Conservation (phyloP, 2,329 filamentous ascomycete species). For the Mariannaea sp. region DNA sequence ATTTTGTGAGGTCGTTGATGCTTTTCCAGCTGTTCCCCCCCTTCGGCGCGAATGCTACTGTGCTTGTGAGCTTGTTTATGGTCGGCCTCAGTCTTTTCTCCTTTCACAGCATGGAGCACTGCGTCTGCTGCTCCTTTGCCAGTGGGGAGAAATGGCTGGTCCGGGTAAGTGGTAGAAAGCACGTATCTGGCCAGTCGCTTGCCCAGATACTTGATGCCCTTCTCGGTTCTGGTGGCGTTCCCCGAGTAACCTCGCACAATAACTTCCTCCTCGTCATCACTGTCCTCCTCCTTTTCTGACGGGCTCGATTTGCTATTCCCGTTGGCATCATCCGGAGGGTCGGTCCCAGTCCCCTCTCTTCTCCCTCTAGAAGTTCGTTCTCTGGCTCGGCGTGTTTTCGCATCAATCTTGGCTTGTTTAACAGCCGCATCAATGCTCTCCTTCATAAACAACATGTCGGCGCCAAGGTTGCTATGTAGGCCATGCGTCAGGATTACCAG, state of each 20-base stretch:
- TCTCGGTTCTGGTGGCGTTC: slow-evolving; percentile 89
- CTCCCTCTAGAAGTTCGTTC: slow-evolving; percentile 46
- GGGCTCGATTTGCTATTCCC: slow-evolving; percentile 18
- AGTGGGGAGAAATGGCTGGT: slow-evolving; percentile 82
- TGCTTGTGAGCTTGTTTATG: slow-evolving; percentile 61
- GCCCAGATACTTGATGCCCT: slow-evolving; percentile 94
- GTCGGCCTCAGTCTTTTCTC: slow-evolving; percentile 51
- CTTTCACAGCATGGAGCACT: slow-evolving; percentile 47
- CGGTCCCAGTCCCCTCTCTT: slow-evolving; percentile 5
- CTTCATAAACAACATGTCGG: slow-evolving; percentile 96
- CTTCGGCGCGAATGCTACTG: slow-evolving; percentile 63
- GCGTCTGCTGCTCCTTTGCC: slow-evolving; percentile 55
- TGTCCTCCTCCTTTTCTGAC: slow-evolving; percentile 24
- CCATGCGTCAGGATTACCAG: slow-evolving; percentile 93
- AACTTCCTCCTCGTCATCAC: slow-evolving; percentile 74
- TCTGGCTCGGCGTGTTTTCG: slow-evolving; percentile 62
- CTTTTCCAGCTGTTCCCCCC: slow-evolving; percentile 56
- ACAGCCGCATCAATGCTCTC: slow-evolving; percentile 92
- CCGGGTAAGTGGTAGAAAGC: slow-evolving; percentile 87
- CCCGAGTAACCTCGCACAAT: slow-evolving; percentile 89
- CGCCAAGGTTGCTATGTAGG: slow-evolving; percentile 91
- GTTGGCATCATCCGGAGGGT: slow-evolving; percentile 23
- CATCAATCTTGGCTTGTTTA: slow-evolving; percentile 72
- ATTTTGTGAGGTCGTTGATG: slow-evolving; percentile 72
- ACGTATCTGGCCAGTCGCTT: slow-evolving; percentile 93